Evolutionary conservation across 1,284 basidiomycete genomes (phyloP), one percentile per base, ranked within the genome.

Genomic region (Sparassis latifolia): DNA sequence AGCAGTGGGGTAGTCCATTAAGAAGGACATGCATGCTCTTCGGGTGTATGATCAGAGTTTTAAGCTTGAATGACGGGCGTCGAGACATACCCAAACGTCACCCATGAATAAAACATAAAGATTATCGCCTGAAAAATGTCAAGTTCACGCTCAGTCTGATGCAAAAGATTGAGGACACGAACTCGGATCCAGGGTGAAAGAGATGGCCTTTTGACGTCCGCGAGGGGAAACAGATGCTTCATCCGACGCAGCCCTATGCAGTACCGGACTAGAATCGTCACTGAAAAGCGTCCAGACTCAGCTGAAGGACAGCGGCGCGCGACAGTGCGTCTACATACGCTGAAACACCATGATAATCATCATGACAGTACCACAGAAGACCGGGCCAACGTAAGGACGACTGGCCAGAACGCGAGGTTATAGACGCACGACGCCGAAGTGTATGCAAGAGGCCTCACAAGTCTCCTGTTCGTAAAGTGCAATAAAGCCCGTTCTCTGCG

Each of bases 401-500:
- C 69, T 74, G 51, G 27, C 20, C 20, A 20, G 20, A 29, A 49
- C 42, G 55, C 43, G 44, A 39, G 48, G 31, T 7, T 27, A 33
- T n/a, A 33, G 39, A 52, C 32, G 5, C n/a, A 32, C 28, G 4
- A 29, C 20, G 20, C 20, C 20, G 20, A 20, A 20, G 6, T 30
- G 5, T 42, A 12, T 30, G 30, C 20, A 54, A 52, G 47, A 53
- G 44, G 47, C 59, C 75, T 53, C 56, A 80, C 79, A 73, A 64
- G 7, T 55, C 53, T 33, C 62, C 60, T 5, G 59, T 52, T 32
- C 61, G 56, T 27, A 73, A 61, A 2, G 72, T 70, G 54, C 79
- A 82, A 61, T 80, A 80, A 41, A 82, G 53, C 20, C 75, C 74
- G 58, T 75, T 78, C 44, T 64, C 62, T 3, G 65, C 59, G 39